phyloP scores from a whole-genome alignment of 2,329 filamentous ascomycete genomes.

The Botrytis pseudocinerea region DNA sequence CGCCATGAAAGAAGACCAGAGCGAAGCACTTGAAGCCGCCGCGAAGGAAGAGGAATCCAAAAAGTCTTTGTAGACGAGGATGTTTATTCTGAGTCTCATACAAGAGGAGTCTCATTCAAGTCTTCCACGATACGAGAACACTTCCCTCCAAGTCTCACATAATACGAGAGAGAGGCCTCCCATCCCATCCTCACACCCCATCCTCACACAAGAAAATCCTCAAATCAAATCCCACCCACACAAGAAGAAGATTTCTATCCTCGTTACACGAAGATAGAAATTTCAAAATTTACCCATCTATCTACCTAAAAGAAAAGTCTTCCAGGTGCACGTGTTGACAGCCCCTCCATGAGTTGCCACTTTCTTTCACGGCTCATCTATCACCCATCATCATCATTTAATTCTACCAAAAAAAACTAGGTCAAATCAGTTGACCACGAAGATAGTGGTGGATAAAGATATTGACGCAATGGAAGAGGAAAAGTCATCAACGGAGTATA shows the following conservation, averaged over 20 bases:
- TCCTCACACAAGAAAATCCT: background rate
- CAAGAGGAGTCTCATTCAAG: no score
- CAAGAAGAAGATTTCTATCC: background rate
- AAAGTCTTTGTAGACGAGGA: constrained; percentile 19
- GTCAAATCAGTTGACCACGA: background rate
- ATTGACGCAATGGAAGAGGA: background rate
- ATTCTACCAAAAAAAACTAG: background rate
- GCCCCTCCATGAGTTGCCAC: no score
- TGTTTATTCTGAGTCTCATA: background rate
- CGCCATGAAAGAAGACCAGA: constrained; percentile 82
- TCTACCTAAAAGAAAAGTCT: background rate
- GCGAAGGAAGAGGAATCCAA: constrained; percentile 43
- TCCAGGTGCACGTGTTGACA: background rate
- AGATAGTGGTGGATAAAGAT: background rate
- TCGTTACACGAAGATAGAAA: background rate
- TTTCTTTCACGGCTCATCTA: background rate
- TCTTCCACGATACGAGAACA: background rate
- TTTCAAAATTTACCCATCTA: background rate
- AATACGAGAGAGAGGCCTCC: background rate
- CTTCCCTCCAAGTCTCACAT: no score
- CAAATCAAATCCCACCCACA: background rate
- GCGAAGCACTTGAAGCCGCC: constrained; percentile 43
- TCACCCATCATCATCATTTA: background rate
- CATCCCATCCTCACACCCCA: accelerated
- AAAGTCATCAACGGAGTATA: background rate